Conservation (phyloP, 208 protist species). For the Herpetomonas muscarum region DNA sequence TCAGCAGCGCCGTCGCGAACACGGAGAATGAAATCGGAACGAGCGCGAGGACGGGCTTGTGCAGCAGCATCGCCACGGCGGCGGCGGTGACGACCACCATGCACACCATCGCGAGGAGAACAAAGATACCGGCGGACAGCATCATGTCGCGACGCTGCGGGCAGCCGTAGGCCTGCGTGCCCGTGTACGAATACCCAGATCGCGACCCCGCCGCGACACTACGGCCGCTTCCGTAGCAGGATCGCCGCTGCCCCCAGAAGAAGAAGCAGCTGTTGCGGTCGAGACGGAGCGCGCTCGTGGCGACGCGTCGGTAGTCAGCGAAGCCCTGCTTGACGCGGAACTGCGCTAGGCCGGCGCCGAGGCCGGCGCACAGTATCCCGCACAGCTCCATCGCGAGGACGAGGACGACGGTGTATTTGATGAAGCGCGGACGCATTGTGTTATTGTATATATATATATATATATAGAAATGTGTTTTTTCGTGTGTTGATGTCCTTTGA, state of each 20-base stretch:
- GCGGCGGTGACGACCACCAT: slow-evolving; percentile 24
- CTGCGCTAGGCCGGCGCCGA: background rate
- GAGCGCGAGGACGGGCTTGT: slow-evolving; percentile 9
- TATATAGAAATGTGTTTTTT: too few relatives aligned
- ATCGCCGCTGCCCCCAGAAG: slow-evolving; percentile 30
- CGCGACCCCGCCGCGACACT: too few relatives aligned
- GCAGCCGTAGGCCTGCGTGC: slow-evolving; percentile 17
- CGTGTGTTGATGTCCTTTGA: too few relatives aligned
- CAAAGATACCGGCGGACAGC: slow-evolving; percentile 21
- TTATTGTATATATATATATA: too few relatives aligned
- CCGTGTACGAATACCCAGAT: background rate
- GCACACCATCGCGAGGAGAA: slow-evolving; percentile 31
- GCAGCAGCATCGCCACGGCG: slow-evolving; percentile 20
- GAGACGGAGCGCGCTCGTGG: slow-evolving; percentile 6
- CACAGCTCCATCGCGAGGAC: slow-evolving; percentile 14
- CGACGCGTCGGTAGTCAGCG: background rate
- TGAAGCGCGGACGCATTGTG: too few relatives aligned
- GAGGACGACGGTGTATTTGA: background rate
- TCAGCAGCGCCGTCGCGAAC: slow-evolving; percentile 11
- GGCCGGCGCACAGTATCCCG: slow-evolving; percentile 1
- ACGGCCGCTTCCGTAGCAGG: slow-evolving; percentile 18
- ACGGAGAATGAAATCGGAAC: slow-evolving; percentile 18
- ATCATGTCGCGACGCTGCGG: slow-evolving; percentile 20
- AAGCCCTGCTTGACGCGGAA: background rate
- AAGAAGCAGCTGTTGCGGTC: slow-evolving; percentile 16